Evolutionary conservation across 768 basidiomycete genomes (phyloP).

Genomic region (Daedaleopsis sinensis): DNA sequence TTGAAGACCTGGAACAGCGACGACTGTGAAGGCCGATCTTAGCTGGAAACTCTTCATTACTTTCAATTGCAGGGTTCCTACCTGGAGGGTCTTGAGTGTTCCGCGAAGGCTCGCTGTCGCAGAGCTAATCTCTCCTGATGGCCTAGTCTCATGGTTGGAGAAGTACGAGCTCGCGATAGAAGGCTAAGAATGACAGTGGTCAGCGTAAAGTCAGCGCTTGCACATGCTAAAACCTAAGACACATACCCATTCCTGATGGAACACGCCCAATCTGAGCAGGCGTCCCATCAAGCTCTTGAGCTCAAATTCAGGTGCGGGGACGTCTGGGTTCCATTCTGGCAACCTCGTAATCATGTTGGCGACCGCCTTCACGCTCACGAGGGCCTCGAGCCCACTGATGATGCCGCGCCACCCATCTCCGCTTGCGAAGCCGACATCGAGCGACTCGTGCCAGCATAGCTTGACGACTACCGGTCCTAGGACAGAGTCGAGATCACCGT

Average conservation of each 20-base stretch:
- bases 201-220: conserved; percentile 6
- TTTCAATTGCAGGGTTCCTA: conserved; percentile 26
- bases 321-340: conserved; percentile 74
- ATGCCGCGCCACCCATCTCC: conserved; percentile 88
- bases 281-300: conserved; percentile 77
- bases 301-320: conserved; percentile 67
- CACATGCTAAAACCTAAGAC: conserved; percentile 26
- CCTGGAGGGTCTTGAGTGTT: conserved; percentile 85
- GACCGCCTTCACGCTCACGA: conserved; percentile 82
- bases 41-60: neutral
- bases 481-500: conserved; percentile 75
- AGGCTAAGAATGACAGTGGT: conserved; percentile 50
- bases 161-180: conserved; percentile 79
- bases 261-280: conserved; percentile 80
- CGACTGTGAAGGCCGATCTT: conserved; percentile 36
- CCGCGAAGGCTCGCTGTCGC: conserved; percentile 85
- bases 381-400: conserved; percentile 75
- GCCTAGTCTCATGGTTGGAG: conserved; percentile 78
- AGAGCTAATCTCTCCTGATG: conserved; percentile 74
- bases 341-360: conserved; percentile 79
- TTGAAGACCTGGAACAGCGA: conserved; percentile 90
- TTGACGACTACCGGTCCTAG: conserved; percentile 73
- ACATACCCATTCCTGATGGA: conserved; percentile 84
- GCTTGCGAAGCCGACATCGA: conserved; percentile 72
- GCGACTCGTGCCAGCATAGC: conserved; percentile 64